Percentiles rank a stretch among this genome's conserved stretches.
Conservation (phyloP, 2,329 filamentous ascomycete genomes). For the Xylariaceae sp. region DNA sequence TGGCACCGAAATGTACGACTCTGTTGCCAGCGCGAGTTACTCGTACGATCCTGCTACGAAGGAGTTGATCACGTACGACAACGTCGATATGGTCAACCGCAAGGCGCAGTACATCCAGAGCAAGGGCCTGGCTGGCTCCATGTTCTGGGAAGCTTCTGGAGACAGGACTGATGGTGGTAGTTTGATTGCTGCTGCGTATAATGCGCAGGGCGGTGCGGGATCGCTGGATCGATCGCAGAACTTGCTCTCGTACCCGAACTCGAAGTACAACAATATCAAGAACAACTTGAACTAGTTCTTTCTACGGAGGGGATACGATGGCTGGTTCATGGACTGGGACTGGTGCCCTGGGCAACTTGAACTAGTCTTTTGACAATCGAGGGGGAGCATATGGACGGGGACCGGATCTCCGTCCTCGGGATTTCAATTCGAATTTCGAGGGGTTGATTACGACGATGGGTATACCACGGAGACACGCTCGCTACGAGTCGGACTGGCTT, state of each 20-base stretch:
- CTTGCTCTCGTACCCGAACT: slow-evolving; percentile 28
- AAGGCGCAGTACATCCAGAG: slow-evolving; percentile 63
- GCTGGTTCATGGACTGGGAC: background rate
- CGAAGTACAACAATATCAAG: slow-evolving; percentile 30
- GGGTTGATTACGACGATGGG: background rate
- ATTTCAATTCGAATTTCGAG: too few species aligned
- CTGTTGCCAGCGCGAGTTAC: slow-evolving; percentile 58
- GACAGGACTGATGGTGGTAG: slow-evolving; percentile 57
- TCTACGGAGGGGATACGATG: too few species aligned
- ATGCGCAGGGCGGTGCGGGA: slow-evolving; percentile 23
- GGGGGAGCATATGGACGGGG: slow-evolving; percentile 9
- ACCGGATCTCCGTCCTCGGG: slow-evolving; percentile 15
- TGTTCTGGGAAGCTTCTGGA: slow-evolving; percentile 80
- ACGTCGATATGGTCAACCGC: slow-evolving; percentile 49
- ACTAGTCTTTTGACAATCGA: too few species aligned
- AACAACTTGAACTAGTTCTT: slow-evolving; percentile 21
- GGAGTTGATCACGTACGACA: slow-evolving; percentile 70
- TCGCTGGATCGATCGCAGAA: slow-evolving; percentile 26
- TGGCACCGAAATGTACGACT: slow-evolving; percentile 54
- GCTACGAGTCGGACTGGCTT: too few species aligned
- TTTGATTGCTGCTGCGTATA: slow-evolving; percentile 45
- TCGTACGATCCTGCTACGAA: slow-evolving; percentile 57
- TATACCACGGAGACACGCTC: background rate
- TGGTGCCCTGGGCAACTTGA: background rate
- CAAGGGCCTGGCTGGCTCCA: slow-evolving; percentile 63